A percentile compares a stretch with the other conserved stretches of the same genome.
Conservation (phyloP, 2,329 filamentous ascomycete genomes). For the Trichophyton rubrum region DNA sequence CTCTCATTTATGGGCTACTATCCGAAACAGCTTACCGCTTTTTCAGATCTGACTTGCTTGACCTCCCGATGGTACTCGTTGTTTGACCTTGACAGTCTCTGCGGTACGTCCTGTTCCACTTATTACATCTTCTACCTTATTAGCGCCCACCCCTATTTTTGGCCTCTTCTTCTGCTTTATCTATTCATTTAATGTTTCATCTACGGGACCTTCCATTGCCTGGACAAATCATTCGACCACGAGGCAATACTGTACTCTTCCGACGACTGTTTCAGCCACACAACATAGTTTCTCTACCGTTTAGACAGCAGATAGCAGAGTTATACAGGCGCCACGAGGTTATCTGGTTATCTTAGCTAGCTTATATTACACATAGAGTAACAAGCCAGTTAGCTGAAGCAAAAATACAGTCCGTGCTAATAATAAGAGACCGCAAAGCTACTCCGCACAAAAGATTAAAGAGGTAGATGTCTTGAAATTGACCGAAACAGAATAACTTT, state of each 20-base stretch:
- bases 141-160: not conserved
- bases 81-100: not conserved
- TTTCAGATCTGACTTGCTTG: not conserved
- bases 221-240: not conserved
- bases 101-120: not conserved
- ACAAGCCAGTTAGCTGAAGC: not conserved
- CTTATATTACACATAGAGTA: not conserved
- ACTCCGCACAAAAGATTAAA: too few relatives aligned
- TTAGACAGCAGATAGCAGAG: not conserved
- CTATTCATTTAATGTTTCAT: not conserved
- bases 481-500: too few relatives aligned
- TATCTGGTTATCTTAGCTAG: not conserved
- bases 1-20: not conserved
- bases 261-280: constrained; percentile 11
- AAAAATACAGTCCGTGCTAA: too few relatives aligned
- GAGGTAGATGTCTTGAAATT: too few relatives aligned
- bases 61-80: not conserved
- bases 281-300: not conserved
- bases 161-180: not conserved
- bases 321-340: not conserved
- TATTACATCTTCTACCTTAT: not conserved
- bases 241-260: not conserved
- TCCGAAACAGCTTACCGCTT: not conserved
- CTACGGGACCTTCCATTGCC: not conserved
- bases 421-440: too few relatives aligned